phyloP scores from a whole-genome alignment of 805 yeast species.

The Allodekkera sacchari region DNA sequence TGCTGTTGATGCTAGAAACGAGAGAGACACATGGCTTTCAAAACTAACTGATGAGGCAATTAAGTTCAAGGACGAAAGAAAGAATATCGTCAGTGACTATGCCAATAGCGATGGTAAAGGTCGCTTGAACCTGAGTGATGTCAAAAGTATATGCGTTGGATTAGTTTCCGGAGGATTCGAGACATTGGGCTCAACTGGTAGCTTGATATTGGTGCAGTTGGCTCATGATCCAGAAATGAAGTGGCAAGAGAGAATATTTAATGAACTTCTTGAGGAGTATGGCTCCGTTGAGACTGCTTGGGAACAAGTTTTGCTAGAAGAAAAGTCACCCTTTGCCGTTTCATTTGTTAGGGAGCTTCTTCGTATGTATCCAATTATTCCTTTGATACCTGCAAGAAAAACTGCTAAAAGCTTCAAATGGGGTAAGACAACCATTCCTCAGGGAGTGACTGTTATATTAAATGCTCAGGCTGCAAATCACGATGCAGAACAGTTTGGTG shows the following conservation, averaged over 20 bases:
- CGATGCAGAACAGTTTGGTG: slow-evolving; percentile 12
- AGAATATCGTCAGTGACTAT: slow-evolving; percentile 28
- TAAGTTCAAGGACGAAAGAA: slow-evolving; percentile 16
- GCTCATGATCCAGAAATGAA: slow-evolving; percentile 7
- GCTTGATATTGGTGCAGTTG: slow-evolving; percentile 13
- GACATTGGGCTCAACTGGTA: slow-evolving; percentile 14
- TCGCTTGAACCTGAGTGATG: slow-evolving; percentile 13
- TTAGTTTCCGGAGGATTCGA: slow-evolving; percentile 19
- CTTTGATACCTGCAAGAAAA: slow-evolving; percentile 17
- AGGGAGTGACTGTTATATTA: slow-evolving; percentile 14
- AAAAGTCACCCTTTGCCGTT: slow-evolving; percentile 12
- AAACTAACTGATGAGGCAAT: slow-evolving; percentile 20
- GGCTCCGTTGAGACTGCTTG: slow-evolving; percentile 13
- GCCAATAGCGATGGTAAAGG: slow-evolving; percentile 21
- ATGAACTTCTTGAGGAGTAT: slow-evolving; percentile 9
- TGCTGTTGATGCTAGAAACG: slow-evolving; percentile 19
- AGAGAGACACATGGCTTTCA: slow-evolving; percentile 25
- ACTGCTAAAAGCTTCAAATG: slow-evolving; percentile 10
- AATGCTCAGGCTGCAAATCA: slow-evolving; percentile 19
- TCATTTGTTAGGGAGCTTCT: slow-evolving; percentile 14
- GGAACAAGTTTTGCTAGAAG: slow-evolving; percentile 11
- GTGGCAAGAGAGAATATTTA: slow-evolving; percentile 14
- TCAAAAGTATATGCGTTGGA: slow-evolving; percentile 17
- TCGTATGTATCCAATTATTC: slow-evolving; percentile 18
- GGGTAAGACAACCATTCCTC: slow-evolving; percentile 10